phyloP scores from a whole-genome alignment of 495 filamentous ascomycete genomes.

The Podospora pseudopauciseta region DNA sequence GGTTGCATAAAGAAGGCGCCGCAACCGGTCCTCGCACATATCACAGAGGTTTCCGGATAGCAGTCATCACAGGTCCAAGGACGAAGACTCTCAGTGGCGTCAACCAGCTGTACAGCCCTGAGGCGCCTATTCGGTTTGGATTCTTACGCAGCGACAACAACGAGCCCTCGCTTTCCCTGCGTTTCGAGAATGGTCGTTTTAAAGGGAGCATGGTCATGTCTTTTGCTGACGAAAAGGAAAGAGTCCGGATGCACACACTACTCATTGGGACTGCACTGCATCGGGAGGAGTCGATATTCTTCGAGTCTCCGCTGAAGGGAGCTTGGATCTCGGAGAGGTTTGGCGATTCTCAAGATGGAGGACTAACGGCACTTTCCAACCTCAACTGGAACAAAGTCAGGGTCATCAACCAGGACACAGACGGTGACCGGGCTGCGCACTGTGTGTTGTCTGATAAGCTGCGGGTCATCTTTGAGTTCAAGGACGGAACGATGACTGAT shows the following conservation, averaged over 20 bases:
- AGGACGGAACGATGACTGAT: conserved; percentile 68
- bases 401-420: conserved; percentile 56
- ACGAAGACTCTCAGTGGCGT: conserved; percentile 71
- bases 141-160: conserved; percentile 65
- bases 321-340: conserved; percentile 60
- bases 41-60: conserved; percentile 73
- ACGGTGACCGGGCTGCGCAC: conserved; percentile 38
- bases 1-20: conserved; percentile 55
- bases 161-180: conserved; percentile 62
- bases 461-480: conserved; percentile 62
- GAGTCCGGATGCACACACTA: conserved; percentile 61
- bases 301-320: conserved; percentile 58
- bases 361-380: conserved; percentile 44
- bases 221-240: conserved; percentile 65
- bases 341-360: conserved; percentile 35
- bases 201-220: conserved; percentile 67
- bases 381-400: conserved; percentile 45
- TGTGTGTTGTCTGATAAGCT: conserved; percentile 68
- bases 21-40: conserved; percentile 62
- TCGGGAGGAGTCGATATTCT: conserved; percentile 57
- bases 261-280: conserved; percentile 63
- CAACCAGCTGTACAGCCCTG: conserved; percentile 57
- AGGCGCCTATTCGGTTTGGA: conserved; percentile 66
- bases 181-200: conserved; percentile 61
- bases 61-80: conserved; percentile 68